Base-by-base conservation (phyloP, 192 early-diverging fungal genomes). In the Spizellomyces punctatus region DNA sequence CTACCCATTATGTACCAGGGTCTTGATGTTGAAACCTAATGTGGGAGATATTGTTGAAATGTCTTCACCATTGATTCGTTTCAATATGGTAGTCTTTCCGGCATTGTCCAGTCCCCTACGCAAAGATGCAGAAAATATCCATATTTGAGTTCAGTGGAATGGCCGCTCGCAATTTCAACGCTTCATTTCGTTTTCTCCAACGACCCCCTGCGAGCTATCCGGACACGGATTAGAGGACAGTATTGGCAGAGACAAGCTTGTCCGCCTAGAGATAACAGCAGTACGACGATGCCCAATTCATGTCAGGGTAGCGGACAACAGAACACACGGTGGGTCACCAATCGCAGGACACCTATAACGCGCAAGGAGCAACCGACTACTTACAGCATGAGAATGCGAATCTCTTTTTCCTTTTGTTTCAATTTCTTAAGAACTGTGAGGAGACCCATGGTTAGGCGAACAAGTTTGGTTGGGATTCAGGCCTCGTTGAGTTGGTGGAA, bases 1-100 rank as follows among this genome's bases (percentile, higher is more conserved):
- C 17, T 79, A 91, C 87, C 79, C 85, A n/a, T 90, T 88, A 76
- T 95, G 91, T 43, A 91, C 91, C 16, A 98, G 70, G 0, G 98
- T 98, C 59, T 95, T 95, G 76, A 99, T 99, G 75, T 98, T 96
- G 76, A 99, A 99, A 10, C 98, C 98, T 10, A 99, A 86, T 1
- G 96, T 98, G 6, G 96, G 96, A 19, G 95, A 93, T 63, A 99
- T 92, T 6, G 88, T 91, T 69, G 89, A 87, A 55, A 95, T 94
- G 62, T 89, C 87, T 68, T 98, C 93, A 54, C 95, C 95, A 83
- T 93, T 97, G 76, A 99, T 90, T 7, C 92, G 83, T 77, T 98
- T 97, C 57, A 98, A 82, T 63, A 98, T 97, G 8, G 98, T 99
- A 0, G 98, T 99, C 73, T 99, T 99, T 67, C 98, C 98, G 0